Conservation (phyloP, 768 basidiomycete species). For the Amylocystis lapponica region DNA sequence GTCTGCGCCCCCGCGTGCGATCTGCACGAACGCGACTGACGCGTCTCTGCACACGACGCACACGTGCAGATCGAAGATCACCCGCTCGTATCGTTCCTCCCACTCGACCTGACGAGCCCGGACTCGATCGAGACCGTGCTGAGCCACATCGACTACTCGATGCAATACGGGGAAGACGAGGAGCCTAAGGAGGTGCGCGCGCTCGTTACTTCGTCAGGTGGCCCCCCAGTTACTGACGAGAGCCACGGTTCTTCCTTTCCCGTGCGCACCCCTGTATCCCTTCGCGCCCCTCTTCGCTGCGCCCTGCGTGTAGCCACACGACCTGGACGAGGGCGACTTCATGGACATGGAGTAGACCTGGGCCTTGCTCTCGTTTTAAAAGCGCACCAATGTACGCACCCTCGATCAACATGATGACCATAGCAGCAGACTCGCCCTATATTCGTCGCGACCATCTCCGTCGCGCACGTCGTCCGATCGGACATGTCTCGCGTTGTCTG, state of each 20-base stretch:
- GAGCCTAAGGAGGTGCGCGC: slow-evolving; percentile 83
- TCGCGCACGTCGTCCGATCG: too few relatives aligned
- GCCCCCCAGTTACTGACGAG: background rate
- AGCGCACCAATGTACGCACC: too few relatives aligned
- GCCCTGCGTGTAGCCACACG: slow-evolving; percentile 59
- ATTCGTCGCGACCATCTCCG: too few relatives aligned
- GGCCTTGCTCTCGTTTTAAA: too few relatives aligned
- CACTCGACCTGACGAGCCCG: slow-evolving; percentile 84
- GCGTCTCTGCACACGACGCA: too few relatives aligned
- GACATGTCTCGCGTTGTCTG: too few relatives aligned
- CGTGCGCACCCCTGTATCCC: background rate
- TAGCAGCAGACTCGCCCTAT: too few relatives aligned
- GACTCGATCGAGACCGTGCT: slow-evolving; percentile 88
- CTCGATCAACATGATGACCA: too few relatives aligned
- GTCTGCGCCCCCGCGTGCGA: background rate
- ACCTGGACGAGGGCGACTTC: slow-evolving; percentile 92
- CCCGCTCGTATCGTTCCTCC: slow-evolving; percentile 94
- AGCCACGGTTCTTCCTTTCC: background rate
- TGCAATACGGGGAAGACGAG: slow-evolving; percentile 99
- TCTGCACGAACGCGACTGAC: background rate
- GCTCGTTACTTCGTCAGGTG: background rate
- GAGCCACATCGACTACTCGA: slow-evolving; percentile 95
- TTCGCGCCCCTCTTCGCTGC: background rate
- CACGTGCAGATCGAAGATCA: slow-evolving; percentile 98
- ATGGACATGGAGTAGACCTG: slow-evolving; percentile 53